These are phyloP conservation scores for Moricandia arvensis DNA, from an alignment of 345 rosid genomes.

Conservation along the genomic window DNA sequence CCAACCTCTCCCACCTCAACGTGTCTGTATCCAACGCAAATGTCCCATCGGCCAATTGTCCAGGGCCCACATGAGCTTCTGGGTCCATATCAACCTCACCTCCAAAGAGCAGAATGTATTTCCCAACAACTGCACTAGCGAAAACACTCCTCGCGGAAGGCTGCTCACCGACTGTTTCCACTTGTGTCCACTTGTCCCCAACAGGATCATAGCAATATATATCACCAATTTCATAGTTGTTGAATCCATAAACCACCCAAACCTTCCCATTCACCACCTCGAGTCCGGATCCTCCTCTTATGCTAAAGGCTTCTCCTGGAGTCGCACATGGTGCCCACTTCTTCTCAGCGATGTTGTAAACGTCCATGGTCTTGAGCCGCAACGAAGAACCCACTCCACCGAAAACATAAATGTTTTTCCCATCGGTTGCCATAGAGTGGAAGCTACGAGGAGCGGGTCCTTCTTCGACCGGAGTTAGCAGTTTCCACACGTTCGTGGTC, in stretches of 20 bases:
- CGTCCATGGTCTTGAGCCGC: constrained; percentile 22
- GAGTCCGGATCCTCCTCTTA: constrained; percentile 36
- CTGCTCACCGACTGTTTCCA: constrained; percentile 30
- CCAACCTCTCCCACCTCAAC: neutral
- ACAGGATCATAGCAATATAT: constrained; percentile 20
- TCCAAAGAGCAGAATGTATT: constrained; percentile 31
- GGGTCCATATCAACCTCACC: constrained; percentile 34
- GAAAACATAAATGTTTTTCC: constrained; percentile 23
- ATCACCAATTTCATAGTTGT: constrained; percentile 22
- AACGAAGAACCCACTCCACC: constrained; percentile 17
- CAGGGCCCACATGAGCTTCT: constrained; percentile 26
- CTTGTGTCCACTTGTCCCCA: constrained; percentile 24
- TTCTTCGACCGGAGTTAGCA: constrained; percentile 26
- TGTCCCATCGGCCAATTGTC: constrained; percentile 23
- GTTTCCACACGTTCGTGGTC: constrained; percentile 26
- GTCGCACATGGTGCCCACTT: constrained; percentile 25
- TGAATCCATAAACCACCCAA: constrained; percentile 35
- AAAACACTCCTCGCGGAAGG: constrained; percentile 32
- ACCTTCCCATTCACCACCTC: constrained; percentile 32
- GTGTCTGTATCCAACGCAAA: neutral
- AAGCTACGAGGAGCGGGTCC: constrained; percentile 39
- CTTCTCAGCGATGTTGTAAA: constrained; percentile 19
- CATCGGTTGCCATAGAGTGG: constrained; percentile 40
- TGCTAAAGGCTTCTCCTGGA: constrained; percentile 8
- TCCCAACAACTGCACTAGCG: constrained; percentile 30